Conservation (phyloP, 2,329 filamentous ascomycete genomes). For the Chalaropsis thielavioides region DNA sequence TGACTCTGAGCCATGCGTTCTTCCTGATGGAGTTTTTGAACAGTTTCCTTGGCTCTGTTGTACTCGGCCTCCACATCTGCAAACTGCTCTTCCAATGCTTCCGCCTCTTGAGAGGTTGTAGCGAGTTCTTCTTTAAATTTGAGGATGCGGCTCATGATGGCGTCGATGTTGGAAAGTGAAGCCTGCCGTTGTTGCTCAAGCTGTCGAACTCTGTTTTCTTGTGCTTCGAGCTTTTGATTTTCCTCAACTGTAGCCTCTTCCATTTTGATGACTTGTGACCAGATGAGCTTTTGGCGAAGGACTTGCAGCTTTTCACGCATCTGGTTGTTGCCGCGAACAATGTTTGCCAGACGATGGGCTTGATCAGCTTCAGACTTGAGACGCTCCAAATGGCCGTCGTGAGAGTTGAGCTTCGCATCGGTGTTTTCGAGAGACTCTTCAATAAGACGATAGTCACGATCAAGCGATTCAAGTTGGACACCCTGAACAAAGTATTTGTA, state of each 20-base stretch:
- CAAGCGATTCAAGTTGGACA: slow-evolving; percentile 81
- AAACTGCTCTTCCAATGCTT: slow-evolving; percentile 30
- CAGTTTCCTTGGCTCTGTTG: slow-evolving; percentile 27
- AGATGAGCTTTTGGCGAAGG: slow-evolving; percentile 57
- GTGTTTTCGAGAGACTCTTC: slow-evolving; percentile 64
- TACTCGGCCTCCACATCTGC: slow-evolving; percentile 19
- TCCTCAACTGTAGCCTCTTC: slow-evolving; percentile 34
- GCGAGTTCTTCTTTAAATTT: slow-evolving; percentile 23
- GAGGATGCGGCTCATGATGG: not conserved
- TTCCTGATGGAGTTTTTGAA: slow-evolving; percentile 42
- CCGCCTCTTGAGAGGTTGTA: slow-evolving; percentile 21
- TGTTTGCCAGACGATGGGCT: slow-evolving; percentile 49
- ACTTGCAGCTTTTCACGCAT: slow-evolving; percentile 47
- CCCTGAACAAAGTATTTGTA: slow-evolving; percentile 95
- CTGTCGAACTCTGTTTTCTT: not conserved
- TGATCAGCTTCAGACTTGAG: slow-evolving; percentile 45
- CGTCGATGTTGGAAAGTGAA: not conserved
- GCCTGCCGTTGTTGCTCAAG: not conserved
- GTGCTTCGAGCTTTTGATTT: not conserved
- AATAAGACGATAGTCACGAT: slow-evolving; percentile 78
- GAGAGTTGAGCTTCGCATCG: slow-evolving; percentile 45
- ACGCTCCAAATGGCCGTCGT: slow-evolving; percentile 46
- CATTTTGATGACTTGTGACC: slow-evolving; percentile 70
- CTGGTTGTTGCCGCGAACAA: slow-evolving; percentile 50
- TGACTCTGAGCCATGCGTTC: slow-evolving; percentile 40